Percentiles rank a stretch among this genome's conserved stretches.
Evolutionary conservation across 805 yeast genomes (phyloP).

Genomic region (Zygoascus ofunaensis): DNA sequence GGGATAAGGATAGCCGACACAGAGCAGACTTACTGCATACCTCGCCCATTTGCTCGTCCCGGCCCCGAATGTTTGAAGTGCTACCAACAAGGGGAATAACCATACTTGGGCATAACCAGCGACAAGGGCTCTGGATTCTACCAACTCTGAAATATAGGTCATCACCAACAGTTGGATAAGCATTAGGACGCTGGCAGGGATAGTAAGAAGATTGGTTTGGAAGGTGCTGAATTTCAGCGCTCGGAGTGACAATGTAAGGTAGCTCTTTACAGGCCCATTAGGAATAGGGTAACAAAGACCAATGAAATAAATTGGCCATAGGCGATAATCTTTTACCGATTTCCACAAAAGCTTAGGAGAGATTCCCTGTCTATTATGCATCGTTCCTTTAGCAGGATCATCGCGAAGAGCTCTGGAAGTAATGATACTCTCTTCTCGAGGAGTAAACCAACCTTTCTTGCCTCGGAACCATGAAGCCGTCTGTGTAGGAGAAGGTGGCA

Average conservation of each 20-base stretch:
- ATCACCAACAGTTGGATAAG: constrained; percentile 11
- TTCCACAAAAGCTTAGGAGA: constrained; percentile 32
- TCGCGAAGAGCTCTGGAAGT: constrained; percentile 52
- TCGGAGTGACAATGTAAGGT: constrained; percentile 42
- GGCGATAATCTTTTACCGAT: constrained; percentile 40
- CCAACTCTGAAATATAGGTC: constrained; percentile 11
- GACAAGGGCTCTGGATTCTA: constrained; percentile 13
- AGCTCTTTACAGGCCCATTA: constrained; percentile 30
- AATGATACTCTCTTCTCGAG: constrained; percentile 48
- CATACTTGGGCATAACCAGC: constrained; percentile 13
- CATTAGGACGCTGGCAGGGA: constrained; percentile 21
- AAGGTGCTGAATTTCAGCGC: constrained; percentile 45
- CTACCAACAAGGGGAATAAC: constrained; percentile 11
- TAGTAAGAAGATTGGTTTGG: constrained; percentile 42
- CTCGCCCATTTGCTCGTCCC: constrained; percentile 22
- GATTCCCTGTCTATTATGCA: constrained; percentile 53
- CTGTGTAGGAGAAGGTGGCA: constrained; percentile 45
- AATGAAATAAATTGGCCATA: constrained; percentile 46
- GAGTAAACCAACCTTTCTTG: constrained; percentile 46
- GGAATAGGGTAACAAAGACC: constrained; percentile 39
- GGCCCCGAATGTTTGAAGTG: constrained; percentile 3
- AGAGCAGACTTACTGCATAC: constrained; percentile 23
- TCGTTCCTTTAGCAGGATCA: constrained; percentile 56
- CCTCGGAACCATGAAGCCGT: constrained; percentile 43
- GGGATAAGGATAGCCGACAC: constrained; percentile 29